A percentile compares a stretch with the other conserved stretches of the same genome.
Evolutionary conservation across 2,329 filamentous ascomycete species (phyloP).

Genomic region (Colletotrichum somersetense): DNA sequence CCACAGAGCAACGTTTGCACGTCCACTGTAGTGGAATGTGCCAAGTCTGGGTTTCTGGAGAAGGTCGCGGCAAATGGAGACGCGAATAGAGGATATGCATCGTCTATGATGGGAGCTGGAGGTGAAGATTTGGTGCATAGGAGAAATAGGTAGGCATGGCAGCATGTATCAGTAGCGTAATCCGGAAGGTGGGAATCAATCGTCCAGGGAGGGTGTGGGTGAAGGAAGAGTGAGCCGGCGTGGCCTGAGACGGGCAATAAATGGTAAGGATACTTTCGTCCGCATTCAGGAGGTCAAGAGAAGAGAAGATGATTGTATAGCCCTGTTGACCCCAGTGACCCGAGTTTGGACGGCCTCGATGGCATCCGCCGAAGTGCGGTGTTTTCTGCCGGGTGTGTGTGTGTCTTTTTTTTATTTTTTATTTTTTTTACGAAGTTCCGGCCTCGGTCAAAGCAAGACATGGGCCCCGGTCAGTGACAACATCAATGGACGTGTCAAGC

Average conservation of each 20-base stretch:
- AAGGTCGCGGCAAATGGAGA: slow-evolving; percentile 24
- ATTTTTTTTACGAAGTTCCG: slow-evolving; percentile 20
- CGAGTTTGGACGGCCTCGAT: background rate
- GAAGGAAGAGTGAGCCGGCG: no score
- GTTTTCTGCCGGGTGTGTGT: slow-evolving; percentile 42
- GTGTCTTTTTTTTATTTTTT: slow-evolving; percentile 31
- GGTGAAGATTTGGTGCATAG: background rate
- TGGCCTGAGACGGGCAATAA: no score
- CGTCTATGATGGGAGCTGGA: slow-evolving; percentile 21
- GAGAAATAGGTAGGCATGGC: no score
- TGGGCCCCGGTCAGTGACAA: slow-evolving; percentile 8
- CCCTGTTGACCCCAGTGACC: no score
- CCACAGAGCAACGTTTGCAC: slow-evolving; percentile 37
- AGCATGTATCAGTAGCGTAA: no score
- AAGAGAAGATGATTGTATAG: no score
- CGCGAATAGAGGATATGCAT: slow-evolving; percentile 14
- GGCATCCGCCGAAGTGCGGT: slow-evolving; percentile 36
- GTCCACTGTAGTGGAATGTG: slow-evolving; percentile 20
- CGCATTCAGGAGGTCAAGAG: no score
- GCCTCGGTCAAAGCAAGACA: slow-evolving; percentile 4
- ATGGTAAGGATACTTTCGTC: no score
- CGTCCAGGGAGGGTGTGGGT: no score
- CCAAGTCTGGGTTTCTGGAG: slow-evolving; percentile 5
- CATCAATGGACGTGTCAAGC: background rate
- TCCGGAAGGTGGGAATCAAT: no score